Evolutionary conservation across 2,329 filamentous ascomycete genomes (phyloP).

Genomic region (Periconia digitata): DNA sequence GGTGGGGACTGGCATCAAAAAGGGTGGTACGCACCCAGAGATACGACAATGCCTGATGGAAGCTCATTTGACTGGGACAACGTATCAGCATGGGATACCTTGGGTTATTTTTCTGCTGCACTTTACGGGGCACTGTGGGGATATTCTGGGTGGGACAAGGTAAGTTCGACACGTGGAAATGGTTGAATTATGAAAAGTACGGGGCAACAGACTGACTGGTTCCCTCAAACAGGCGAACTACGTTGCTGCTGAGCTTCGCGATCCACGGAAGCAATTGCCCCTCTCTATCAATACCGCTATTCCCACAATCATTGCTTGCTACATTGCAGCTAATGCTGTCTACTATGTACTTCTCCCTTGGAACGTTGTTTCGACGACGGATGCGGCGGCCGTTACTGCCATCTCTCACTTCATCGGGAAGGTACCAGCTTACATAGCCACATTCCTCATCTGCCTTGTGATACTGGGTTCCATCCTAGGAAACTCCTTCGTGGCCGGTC

Average conservation of each 20-base stretch:
- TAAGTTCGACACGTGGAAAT: too few species aligned
- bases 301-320: slow-evolving; percentile 62
- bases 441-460: slow-evolving; percentile 60
- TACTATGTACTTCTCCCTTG: slow-evolving; percentile 66
- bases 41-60: slow-evolving; percentile 32
- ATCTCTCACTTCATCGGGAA: slow-evolving; percentile 56
- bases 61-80: slow-evolving; percentile 34
- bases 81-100: slow-evolving; percentile 58
- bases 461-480: slow-evolving; percentile 64
- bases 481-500: slow-evolving; percentile 64
- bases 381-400: slow-evolving; percentile 61
- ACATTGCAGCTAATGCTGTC: slow-evolving; percentile 61
- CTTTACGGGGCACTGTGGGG: slow-evolving; percentile 47
- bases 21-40: slow-evolving; percentile 35
- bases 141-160: slow-evolving; percentile 44
- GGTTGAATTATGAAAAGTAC: too few species aligned
- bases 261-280: slow-evolving; percentile 51
- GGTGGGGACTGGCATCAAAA: slow-evolving; percentile 38
- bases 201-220: too few species aligned
- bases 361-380: slow-evolving; percentile 60
- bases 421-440: slow-evolving; percentile 55
- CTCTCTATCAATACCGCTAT: slow-evolving; percentile 64
- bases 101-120: slow-evolving; percentile 62
- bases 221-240: slow-evolving; percentile 40
- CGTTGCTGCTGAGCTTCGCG: slow-evolving; percentile 38